These are phyloP conservation scores for Colletotrichum lini DNA, from an alignment of 2,329 filamentous ascomycete genomes.

Conservation along the genomic window DNA sequence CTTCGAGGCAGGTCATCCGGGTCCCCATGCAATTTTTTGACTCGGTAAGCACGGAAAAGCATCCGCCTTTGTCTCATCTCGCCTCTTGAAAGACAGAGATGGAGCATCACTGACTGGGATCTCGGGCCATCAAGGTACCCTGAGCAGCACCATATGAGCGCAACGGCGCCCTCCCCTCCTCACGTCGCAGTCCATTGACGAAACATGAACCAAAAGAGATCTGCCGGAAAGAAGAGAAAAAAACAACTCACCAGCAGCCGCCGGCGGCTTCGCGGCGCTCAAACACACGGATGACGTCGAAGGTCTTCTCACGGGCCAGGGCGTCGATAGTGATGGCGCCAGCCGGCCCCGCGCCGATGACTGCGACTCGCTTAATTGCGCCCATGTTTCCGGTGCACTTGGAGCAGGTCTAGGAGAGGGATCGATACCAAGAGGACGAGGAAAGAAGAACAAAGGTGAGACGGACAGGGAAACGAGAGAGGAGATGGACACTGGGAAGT, in stretches of 20 bases:
- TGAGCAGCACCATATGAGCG: not conserved
- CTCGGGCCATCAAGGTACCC: constrained; percentile 25
- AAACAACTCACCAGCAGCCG: constrained; percentile 70
- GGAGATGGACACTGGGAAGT: not conserved
- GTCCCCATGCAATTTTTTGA: not conserved
- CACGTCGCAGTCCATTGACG: not conserved
- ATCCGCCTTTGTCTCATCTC: not conserved
- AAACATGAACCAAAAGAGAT: not conserved
- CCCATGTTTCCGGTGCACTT: constrained; percentile 28
- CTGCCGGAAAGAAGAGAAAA: not conserved
- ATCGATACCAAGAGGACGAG: not conserved
- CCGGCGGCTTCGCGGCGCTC: constrained; percentile 72
- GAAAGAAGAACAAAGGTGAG: not conserved
- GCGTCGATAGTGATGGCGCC: constrained; percentile 74
- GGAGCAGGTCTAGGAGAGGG: not conserved
- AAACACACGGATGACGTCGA: constrained; percentile 73
- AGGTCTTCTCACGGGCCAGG: constrained; percentile 69
- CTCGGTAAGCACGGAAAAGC: not conserved
- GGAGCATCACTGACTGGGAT: not conserved
- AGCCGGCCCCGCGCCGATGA: constrained; percentile 73
- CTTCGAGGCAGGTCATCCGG: constrained; percentile 6
- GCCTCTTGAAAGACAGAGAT: not conserved
- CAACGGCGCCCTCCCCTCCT: not conserved
- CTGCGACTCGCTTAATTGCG: constrained; percentile 61
- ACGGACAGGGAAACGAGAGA: not conserved